Evolutionary conservation across 768 basidiomycete genomes (phyloP), one percentile per base, ranked within the genome.

Genomic region (Daedaleopsis nitida): DNA sequence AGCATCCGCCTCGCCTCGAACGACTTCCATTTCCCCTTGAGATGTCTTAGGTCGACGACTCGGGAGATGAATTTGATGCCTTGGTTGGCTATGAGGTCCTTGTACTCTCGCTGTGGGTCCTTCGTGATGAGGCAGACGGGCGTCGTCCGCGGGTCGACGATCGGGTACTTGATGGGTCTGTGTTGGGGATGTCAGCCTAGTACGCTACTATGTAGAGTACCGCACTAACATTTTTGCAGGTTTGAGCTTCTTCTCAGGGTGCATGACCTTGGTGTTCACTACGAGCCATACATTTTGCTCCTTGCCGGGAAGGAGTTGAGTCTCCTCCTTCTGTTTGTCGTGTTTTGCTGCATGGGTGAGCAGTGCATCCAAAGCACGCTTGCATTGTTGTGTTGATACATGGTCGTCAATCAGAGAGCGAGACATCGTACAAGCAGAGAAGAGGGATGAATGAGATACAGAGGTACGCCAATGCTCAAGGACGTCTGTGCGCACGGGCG

Each of bases 81-180:
- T 48, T 91, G 79, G 52, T 77, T 75, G 50, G 86, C 87, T 9
- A 99, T 80, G 12, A 97, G 87, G 71, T 96, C 93, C 74, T 99
- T 99, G 82, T 98, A 99, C 72, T 94, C 83, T 48, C 96, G 81
- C 68, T 98, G 96, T 1, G 96, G 96, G 73, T 96, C 93, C 76
- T 98, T 98, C 53, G 91, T 91, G 74, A 99, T 89, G 53, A 99
- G 80, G 74, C 96, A 98, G 53, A 99, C 81, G 11, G 89, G 75
- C 7, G 86, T 86, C 14, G 83, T 86, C 53, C 91, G 86, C 13
- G 90, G 96, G 79, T 92, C 95, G 69, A 92, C 85, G 62, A 93
- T 75, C 35, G 91, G 91, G 71, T 97, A 83, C 42, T 83, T 85
- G 48, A 99, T 81, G 6, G 90, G 87, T 59, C 94, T 88, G 67